Evolutionary conservation across 345 rosid species (phyloP), one percentile per base, ranked within the genome.

Genomic region (Sonneratia alba): DNA sequence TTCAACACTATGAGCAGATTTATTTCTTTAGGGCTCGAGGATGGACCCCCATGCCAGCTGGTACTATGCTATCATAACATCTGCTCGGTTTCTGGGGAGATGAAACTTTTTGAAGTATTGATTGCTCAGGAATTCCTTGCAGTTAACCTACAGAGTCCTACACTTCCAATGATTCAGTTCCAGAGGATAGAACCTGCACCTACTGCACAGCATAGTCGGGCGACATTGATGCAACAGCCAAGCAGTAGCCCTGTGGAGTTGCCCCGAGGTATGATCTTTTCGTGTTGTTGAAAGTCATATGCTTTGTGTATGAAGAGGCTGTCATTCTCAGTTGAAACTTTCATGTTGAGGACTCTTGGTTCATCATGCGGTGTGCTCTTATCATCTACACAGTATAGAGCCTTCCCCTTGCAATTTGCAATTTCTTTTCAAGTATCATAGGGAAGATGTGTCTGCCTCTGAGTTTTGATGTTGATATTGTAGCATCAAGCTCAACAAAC

Each of bases 1-100:
- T 96, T 72, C 84, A 77, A 55, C 87, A 87, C 56, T 96, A 88
- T 38, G 98, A 92, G 77, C 95, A 91, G 74, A 76, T 88, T 69
- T 92, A 96, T 84, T 89, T 75, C 74, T 88, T 92, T 67, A 89
- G 76, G 78, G 74, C 89, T 42, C 77, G 64, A 59, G 84, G 87
- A 66, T 85, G 86, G 87, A 76, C 79, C 36, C 81, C 88, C 67
- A 66, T 22, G 62, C 70, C 83, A 51, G 71, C 90, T 56, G 91
- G 97, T 91, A 73, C 1, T 7, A 14, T 24, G 16, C 18, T 2
- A 24, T 7, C 34, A n/a, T 57, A 21, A 21, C 3, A n/a, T 12
- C 64, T 10, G 34, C 2, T 59, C 36, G 4, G 36, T 22, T 22
- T 59, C 32, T 24, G 9, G 11, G 21, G 14, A 59, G 64, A 1